Base-by-base conservation (phyloP, 2,329 filamentous ascomycete genomes). In the Lachnellula hyalina region DNA sequence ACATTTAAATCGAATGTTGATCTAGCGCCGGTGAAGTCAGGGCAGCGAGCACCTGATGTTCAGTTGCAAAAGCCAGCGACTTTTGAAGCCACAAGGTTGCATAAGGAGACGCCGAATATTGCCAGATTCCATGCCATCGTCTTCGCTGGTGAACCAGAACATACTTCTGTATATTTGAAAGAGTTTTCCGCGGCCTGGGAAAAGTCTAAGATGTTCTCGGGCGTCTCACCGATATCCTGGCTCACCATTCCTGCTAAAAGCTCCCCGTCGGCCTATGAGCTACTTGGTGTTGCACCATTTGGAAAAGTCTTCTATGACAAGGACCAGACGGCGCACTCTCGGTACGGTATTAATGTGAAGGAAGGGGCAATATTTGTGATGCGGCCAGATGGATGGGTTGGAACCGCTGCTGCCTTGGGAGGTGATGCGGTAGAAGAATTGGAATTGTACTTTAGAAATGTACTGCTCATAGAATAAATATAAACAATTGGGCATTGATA, bases 331-430 rank as follows among this genome's bases (percentile, higher is more conserved):
- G 82, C 78, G 74, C 67, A 79, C 41, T 74, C 72, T 9, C 65
- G 68, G 4, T 67, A 64, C 56, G 63, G 63, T 5, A 55, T 81
- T 8, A 61, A 63, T 1, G 52, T 64, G 2, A 58, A 68, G 0
- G 69, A 76, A 49, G 72, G 76, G 3, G 77, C 72, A 0, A 65
- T 82, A 3, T 65, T 76, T 3, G 73, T 78, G 53, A 72, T 82
- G 0, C 67, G 80, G 23, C 80, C 79, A 1, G 80, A 83, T 68
- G 79, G 79, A 2, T 82, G 82, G 70, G 71, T 82, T 1, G 80
- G 77, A 1, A 74, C 71, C 59, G 57, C 65, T 0, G 65, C 57
- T 19, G 62, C 55, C n/a, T 66, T 71, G 14, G 65, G 58, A 21
- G 73, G 52, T 8, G 57, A 63, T 15, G 73, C 74, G 4, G 69